Conservation (phyloP, 225 moss, liverwort and hornwort genomes). For the Pleurozium schreberi region DNA sequence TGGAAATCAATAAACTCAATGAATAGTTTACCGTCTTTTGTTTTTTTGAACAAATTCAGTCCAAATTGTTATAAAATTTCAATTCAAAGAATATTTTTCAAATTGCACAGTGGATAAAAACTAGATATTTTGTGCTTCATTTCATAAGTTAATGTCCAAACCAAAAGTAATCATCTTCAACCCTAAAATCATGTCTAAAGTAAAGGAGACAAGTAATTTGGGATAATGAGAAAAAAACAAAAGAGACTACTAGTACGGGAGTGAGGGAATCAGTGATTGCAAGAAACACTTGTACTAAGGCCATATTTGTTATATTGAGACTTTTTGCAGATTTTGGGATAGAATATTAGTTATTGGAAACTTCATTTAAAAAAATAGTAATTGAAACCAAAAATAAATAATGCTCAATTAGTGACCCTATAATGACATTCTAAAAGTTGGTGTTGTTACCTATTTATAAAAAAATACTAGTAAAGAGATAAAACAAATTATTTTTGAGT, state of each 20-base stretch:
- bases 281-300: too few species aligned
- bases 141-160: background rate
- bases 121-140: background rate
- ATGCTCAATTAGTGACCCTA: too few species aligned
- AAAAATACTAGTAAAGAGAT: too few species aligned
- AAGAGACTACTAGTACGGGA: background rate
- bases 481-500: too few species aligned
- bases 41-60: background rate
- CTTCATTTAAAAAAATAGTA: too few species aligned
- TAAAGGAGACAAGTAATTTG: background rate
- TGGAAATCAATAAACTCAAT: background rate
- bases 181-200: rapidly evolving
- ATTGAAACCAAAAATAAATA: too few species aligned
- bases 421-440: too few species aligned
- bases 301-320: too few species aligned
- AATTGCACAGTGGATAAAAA: background rate
- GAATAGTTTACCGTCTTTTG: background rate
- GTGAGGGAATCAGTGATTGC: too few species aligned
- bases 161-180: background rate
- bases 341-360: too few species aligned
- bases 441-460: too few species aligned
- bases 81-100: background rate
- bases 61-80: background rate
- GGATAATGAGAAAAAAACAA: background rate
- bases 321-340: too few species aligned